Evolutionary conservation across 805 yeast species (phyloP), one percentile per base, ranked within the genome.

Genomic region (Yarrowia keelungensis): DNA sequence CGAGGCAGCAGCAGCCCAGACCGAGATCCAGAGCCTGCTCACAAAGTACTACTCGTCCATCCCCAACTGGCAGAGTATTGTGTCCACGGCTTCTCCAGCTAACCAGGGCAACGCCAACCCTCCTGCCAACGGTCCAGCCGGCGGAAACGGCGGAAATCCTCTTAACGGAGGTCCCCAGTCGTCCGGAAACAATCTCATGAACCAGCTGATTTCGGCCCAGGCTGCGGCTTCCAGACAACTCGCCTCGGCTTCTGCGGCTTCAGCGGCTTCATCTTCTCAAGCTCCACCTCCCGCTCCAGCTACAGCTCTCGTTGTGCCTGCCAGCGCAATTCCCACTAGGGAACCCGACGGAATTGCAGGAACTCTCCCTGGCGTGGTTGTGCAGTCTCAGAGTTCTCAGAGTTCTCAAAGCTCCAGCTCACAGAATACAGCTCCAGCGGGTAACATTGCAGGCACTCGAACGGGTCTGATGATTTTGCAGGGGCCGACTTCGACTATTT

Each of bases 41-140:
- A 42, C 47, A n/a, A 56, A 56, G 62, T 56, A 56, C 62, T 56
- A 41, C 39, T 56, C 62, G 10, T 26, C 47, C 39, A 56, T 56
- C 22, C 62, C 62, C 62, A 56, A 56, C 62, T 56, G 62, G 62
- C 62, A 56, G 62, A 56, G 62, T 39, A n/a, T 26, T 12, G 62
- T 56, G 26, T 5, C n/a, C 38, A 56, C 62, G 5, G 47, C 46
- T 3, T 26, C 62, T 8, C 46, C 61, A 3, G 39, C 26, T 0
- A 53, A 53, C 43, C 59, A 53, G 46, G 59, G 59, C 12, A 53
- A 39, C 26, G 58, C 58, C 16, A 53, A 36, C 35, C 58, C 58
- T 38, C 58, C 58, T 14, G 61, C 61, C 36, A 56, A 56, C 47
- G 62, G 62, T 9, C 62, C 62, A 4, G 62, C 62, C 8, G 62